Evolutionary conservation across 805 yeast genomes (phyloP), one percentile per base, ranked within the genome.

Genomic region (Candida schatavii): DNA sequence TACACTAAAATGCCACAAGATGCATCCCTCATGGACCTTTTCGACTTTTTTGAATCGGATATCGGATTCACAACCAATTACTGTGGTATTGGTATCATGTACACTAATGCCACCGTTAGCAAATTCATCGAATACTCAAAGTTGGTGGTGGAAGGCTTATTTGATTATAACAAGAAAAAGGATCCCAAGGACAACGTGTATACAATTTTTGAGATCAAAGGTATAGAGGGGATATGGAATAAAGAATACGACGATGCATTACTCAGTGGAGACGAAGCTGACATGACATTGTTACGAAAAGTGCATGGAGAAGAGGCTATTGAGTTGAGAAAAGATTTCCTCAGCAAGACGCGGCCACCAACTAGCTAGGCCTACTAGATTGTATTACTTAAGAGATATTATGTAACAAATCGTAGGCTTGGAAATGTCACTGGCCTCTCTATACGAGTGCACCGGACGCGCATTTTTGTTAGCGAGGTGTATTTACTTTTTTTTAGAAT

Each of bases 61-160:
- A 23, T 54, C 17, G 60, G 60, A 5, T 51, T 55, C 27, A 55
- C 46, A 15, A 52, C 52, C n/a, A 31, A 36, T 18, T 51, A 54
- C 21, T 48, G 51, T 10, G 43, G 51, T 31, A 55, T 52, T 37
- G 32, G 51, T 4, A 39, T 54, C 3, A 44, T 50, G 45, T 32
- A 48, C 14, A 42, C 56, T 1, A 42, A 38, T 37, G 50, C 46
- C 21, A 54, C 48, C 32, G 27, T 31, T 17, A 17, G 19, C 11
- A 31, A 43, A 22, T 42, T 50, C n/a, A 36, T 43, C 15, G 41
- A 36, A 18, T 40, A 46, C 23, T 26, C 41, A 11, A 31, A 39
- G 19, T 23, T 23, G 11, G 27, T 23, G 11, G 27, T 23, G 27
- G 27, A 23, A 23, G 27, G 27, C 7, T 7, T 23, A 23, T 23